Percentiles rank a stretch among this genome's conserved stretches.
These are phyloP conservation scores for Cladosporium sphaerospermum DNA, from an alignment of 2,329 filamentous ascomycete genomes.

Conservation along the genomic window DNA sequence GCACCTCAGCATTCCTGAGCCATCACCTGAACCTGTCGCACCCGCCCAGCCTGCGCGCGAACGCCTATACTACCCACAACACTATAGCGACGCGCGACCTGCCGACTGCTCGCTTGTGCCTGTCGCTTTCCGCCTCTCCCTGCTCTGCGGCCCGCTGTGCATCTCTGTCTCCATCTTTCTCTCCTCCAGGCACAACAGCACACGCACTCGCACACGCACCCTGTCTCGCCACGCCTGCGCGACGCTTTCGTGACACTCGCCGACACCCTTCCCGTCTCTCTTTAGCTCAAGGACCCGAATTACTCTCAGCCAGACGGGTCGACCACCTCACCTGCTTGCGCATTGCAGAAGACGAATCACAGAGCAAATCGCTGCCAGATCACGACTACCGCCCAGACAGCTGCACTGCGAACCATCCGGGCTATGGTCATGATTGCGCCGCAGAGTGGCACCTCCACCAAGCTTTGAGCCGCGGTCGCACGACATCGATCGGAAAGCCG, in stretches of 20 bases:
- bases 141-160: slow-evolving; percentile 6
- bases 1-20: too few species aligned
- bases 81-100: neutral
- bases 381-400: too few species aligned
- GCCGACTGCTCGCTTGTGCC: neutral
- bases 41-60: neutral
- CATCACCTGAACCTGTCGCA: neutral
- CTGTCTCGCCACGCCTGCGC: neutral
- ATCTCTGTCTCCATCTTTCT: slow-evolving; percentile 1
- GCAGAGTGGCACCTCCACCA: slow-evolving; percentile 7
- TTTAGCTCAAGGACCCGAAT: too few species aligned
- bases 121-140: neutral
- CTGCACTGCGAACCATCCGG: neutral
- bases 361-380: neutral
- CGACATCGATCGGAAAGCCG: slow-evolving; percentile 10
- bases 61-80: slow-evolving; percentile 2
- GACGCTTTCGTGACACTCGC: too few species aligned
- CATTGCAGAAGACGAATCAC: neutral
- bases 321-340: neutral
- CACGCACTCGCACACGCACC: neutral
- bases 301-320: too few species aligned
- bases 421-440: slow-evolving; percentile 9
- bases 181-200: slow-evolving; percentile 3
- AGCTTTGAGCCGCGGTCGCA: slow-evolving; percentile 6
- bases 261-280: too few species aligned